A percentile compares a stretch with the other conserved stretches of the same genome.
Evolutionary conservation across 208 protist genomes (phyloP).

Genomic region (Leishmania arabica): DNA sequence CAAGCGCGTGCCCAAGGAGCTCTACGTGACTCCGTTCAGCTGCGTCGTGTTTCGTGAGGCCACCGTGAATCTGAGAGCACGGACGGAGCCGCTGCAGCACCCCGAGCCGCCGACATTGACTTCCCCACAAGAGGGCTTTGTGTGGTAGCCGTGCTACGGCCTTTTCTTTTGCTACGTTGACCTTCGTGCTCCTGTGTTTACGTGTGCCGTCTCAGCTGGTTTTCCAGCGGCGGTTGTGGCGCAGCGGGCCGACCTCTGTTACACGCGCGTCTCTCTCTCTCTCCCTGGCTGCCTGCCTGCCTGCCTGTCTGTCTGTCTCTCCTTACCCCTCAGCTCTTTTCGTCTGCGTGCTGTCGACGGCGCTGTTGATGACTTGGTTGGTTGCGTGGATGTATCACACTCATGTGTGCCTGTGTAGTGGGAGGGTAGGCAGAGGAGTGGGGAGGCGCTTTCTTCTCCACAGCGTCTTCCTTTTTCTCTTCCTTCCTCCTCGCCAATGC

Average conservation of each 20-base stretch:
- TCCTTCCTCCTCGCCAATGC: neutral
- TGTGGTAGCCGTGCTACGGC: neutral
- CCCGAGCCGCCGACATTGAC: slow-evolving; percentile 23
- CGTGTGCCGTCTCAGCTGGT: neutral
- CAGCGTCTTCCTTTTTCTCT: too few relatives aligned
- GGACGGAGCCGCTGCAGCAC: slow-evolving; percentile 29
- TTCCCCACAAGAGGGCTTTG: neutral
- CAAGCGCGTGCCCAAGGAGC: slow-evolving; percentile 73
- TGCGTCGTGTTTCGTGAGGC: slow-evolving; percentile 83
- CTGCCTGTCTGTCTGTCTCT: neutral
- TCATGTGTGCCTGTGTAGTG: too few relatives aligned
- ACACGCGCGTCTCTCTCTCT: neutral
- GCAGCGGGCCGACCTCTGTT: neutral
- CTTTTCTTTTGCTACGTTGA: neutral
- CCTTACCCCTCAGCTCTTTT: neutral
- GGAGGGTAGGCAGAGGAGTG: neutral
- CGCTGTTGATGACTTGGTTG: neutral
- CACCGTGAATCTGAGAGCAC: slow-evolving; percentile 47
- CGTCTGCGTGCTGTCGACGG: neutral
- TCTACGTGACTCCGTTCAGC: slow-evolving; percentile 87
- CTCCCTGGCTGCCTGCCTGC: too few relatives aligned
- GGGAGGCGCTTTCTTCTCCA: neutral
- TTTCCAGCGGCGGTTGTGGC: neutral
- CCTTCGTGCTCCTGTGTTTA: neutral
- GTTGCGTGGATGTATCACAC: neutral